Conservation (phyloP, 225 moss, liverwort and hornwort species). For the Sphagnum contortum region DNA sequence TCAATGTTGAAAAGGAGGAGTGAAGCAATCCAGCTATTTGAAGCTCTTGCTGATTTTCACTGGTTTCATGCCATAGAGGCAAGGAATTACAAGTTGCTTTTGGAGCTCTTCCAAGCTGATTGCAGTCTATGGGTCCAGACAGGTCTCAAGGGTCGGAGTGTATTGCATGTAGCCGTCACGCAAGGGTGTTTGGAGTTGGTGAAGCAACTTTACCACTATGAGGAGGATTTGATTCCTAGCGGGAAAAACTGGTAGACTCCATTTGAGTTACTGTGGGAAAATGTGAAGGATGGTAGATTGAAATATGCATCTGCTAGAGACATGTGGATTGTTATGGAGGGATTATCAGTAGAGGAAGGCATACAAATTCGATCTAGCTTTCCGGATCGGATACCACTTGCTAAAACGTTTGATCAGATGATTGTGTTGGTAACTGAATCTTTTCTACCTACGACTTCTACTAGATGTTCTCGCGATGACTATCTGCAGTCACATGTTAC, state of each 20-base stretch:
- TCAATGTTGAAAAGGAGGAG: no score
- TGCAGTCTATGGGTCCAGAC: background rate
- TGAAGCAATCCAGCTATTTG: no score
- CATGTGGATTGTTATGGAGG: conserved; percentile 22
- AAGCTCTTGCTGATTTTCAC: background rate
- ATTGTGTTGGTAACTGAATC: no score
- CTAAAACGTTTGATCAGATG: no score
- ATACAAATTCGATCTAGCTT: no score
- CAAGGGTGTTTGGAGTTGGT: conserved; percentile 24
- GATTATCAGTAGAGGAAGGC: conserved; percentile 5
- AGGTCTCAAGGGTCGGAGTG: conserved; percentile 12
- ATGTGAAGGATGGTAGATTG: conserved; percentile 20
- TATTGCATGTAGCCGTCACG: conserved; percentile 24
- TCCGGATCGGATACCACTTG: no score
- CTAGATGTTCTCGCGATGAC: background rate
- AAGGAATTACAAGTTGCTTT: background rate
- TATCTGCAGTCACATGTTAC: background rate
- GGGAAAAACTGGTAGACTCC: background rate
- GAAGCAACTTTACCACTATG: no score
- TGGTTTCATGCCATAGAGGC: conserved; percentile 7
- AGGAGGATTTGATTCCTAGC: no score
- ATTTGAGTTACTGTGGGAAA: conserved; percentile 2
- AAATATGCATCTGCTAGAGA: conserved; percentile 14
- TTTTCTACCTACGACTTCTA: no score
- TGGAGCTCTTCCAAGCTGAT: conserved; percentile 1